A percentile compares a stretch with the other conserved stretches of the same genome.
Evolutionary conservation across 805 yeast species (phyloP).

Genomic region (Starmerella powellii): DNA sequence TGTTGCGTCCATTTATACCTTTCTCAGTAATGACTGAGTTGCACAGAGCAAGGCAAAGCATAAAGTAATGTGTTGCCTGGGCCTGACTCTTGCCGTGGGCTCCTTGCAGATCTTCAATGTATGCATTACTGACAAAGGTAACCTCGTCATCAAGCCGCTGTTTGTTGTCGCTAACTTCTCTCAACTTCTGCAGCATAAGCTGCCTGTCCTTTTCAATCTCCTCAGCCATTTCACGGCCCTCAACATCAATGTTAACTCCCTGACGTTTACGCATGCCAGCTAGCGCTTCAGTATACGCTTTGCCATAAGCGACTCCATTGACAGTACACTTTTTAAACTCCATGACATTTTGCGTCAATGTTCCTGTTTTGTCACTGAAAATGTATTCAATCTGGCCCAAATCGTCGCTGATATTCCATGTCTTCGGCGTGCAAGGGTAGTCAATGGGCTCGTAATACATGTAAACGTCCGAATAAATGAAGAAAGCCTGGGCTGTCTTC

Average conservation of each 20-base stretch:
- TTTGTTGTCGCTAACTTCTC: constrained; percentile 32
- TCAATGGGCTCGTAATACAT: constrained; percentile 61
- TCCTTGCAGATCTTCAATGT: constrained; percentile 42
- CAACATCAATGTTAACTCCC: constrained; percentile 50
- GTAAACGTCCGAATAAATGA: constrained; percentile 56
- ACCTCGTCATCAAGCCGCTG: constrained; percentile 44
- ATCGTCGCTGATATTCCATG: constrained; percentile 79
- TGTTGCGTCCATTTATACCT: constrained; percentile 31
- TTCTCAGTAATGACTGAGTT: constrained; percentile 65
- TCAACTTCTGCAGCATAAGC: constrained; percentile 39
- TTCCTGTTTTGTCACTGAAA: constrained; percentile 76
- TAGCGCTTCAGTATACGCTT: constrained; percentile 68
- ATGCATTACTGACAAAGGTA: constrained; percentile 57
- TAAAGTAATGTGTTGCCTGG: constrained; percentile 44
- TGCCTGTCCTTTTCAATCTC: constrained; percentile 37
- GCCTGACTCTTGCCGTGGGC: constrained; percentile 36
- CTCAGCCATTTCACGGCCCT: constrained; percentile 37
- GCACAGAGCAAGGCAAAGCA: constrained; percentile 62
- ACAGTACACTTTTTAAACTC: constrained; percentile 71
- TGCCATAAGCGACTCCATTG: constrained; percentile 56
- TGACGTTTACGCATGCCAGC: constrained; percentile 58
- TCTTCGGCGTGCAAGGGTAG: constrained; percentile 69
- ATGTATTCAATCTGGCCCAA: constrained; percentile 74
- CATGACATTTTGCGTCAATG: constrained; percentile 74
- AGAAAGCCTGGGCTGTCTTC: constrained; percentile 66